Base-by-base conservation (phyloP, 805 yeast genomes). In the Saturnispora hagleri region DNA sequence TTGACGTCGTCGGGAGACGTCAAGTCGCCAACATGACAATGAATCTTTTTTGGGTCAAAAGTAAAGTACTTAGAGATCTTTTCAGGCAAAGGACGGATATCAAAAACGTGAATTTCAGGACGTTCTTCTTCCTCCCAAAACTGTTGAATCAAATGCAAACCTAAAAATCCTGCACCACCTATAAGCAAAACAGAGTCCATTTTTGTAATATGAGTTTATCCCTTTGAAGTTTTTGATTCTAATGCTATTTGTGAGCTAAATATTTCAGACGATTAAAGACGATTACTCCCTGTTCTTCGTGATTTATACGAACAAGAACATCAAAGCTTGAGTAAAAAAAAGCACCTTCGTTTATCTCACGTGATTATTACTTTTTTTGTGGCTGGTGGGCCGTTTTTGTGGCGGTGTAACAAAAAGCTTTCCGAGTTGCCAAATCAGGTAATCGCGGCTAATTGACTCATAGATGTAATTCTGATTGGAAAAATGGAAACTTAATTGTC, bases 151-250 rank as follows among this genome's bases (percentile, higher is more conserved):
- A 93, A 72, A 59, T 93, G 99, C 45, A 89, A 79, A 2, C 99
- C 99, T 20, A 93, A 76, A 59, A 93, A 93, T 0, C 99, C 99
- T 4, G 97, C 73, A 9, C 99, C 99, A 47, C 99, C 99, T n/a
- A 93, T 80, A 20, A 93, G 73, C 31, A 93, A 78, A 2, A 93
- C 95, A 2, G 85, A 76, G 34, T 78, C 68, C 28, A 71, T 46
- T 12, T 18, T 41, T 12, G 22, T 15, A n/a, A n/a, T 36, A 31
- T 13, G 15, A 4, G 15, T 31, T 31, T 31, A 31, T 31, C 15
- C 12, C 34, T 10, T 31, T 31, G 13, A 9, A 31, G 1, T 31
- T 31, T 5, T 13, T 31, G 34, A 1, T 12, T 31, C 13, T 3
- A 31, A 31, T 13, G 34, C 34, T 13, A 31, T 9, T 31, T 31